Percentiles rank a stretch among this genome's conserved stretches.
Conservation (phyloP, 164 flowering plant species). For the Kingdonia uniflora region DNA sequence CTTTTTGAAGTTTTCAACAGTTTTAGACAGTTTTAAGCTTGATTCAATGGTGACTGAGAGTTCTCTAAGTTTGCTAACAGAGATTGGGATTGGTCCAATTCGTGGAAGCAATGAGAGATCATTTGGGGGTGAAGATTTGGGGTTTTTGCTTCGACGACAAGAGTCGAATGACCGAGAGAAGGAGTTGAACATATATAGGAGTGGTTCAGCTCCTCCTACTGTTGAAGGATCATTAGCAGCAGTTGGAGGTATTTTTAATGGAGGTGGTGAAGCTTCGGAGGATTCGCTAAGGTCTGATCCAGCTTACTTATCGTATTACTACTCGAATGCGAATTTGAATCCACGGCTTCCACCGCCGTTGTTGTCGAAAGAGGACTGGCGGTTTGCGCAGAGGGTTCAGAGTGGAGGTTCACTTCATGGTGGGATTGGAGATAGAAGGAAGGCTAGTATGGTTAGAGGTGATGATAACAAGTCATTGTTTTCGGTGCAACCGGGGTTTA, state of each 20-base stretch:
- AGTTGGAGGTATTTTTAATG: slow-evolving; percentile 49
- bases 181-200: slow-evolving; percentile 53
- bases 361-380: slow-evolving; percentile 69
- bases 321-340: slow-evolving; percentile 55
- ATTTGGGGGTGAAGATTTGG: slow-evolving; percentile 53
- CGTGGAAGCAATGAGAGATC: slow-evolving; percentile 30
- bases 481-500: slow-evolving; percentile 27
- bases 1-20: too few species aligned
- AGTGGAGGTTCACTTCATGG: slow-evolving; percentile 33
- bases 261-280: slow-evolving; percentile 17
- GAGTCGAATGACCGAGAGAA: slow-evolving; percentile 53
- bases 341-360: slow-evolving; percentile 78
- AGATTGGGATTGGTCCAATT: too few species aligned
- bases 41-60: too few species aligned
- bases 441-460: slow-evolving; percentile 17
- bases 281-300: slow-evolving; percentile 75
- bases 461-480: slow-evolving; percentile 33
- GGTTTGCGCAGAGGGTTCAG: slow-evolving; percentile 47
- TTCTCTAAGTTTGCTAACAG: too few species aligned
- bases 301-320: slow-evolving; percentile 58
- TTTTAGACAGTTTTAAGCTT: too few species aligned
- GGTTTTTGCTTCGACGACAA: slow-evolving; percentile 40
- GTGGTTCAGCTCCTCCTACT: slow-evolving; percentile 83
- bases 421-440: slow-evolving; percentile 69
- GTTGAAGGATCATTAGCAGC: slow-evolving; percentile 78